Base-by-base conservation (phyloP, 495 filamentous ascomycete species). In the Penicillium lividum region DNA sequence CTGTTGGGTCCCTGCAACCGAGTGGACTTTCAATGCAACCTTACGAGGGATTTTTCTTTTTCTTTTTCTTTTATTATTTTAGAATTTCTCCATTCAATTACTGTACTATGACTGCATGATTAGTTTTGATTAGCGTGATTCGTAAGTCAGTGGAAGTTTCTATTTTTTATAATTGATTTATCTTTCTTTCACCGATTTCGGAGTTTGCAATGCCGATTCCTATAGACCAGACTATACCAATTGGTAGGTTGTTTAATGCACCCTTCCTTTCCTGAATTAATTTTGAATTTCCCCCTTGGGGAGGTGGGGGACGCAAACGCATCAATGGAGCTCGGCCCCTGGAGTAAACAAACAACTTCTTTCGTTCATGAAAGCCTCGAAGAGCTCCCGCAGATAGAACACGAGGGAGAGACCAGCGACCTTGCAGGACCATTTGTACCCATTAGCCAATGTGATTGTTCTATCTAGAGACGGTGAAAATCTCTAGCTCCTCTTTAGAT, bases 1-100 rank as follows among this genome's bases (percentile, higher is more conserved):
- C 44, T 47, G 58, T 52, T 62, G 54, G 67, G 49, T 61, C 58
- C 54, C 61, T 69, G 64, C 64, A 69, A 54, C 30, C 9, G 30
- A 67, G 66, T 67, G 67, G 64, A 38, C 54, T 55, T 53, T 56
- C 44, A 38, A 69, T 63, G 64, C 62, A 63, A 61, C 58, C 42
- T 60, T 65, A 69, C 61, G 55, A 60, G 57, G n/a, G n/a, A n/a
- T n/a, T 27, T 36, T 56, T 54, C 47, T 25, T 40, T 34, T 49
- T 31, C 18, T 56, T 18, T 7, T 25, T 43, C 47, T 42, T 50
- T 56, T 47, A 40, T 15, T 4, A 40, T 40, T 40, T 22, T 22
- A 22, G 2, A 22, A 22, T 22, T 22, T 22, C 2, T 1, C 2
- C 2, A 40, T 15, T 40, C 11, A 7, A 16, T 15, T 40, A 40